Evolutionary conservation across 768 basidiomycete species (phyloP).

Genomic region (Pleurotus tuber-regium): DNA sequence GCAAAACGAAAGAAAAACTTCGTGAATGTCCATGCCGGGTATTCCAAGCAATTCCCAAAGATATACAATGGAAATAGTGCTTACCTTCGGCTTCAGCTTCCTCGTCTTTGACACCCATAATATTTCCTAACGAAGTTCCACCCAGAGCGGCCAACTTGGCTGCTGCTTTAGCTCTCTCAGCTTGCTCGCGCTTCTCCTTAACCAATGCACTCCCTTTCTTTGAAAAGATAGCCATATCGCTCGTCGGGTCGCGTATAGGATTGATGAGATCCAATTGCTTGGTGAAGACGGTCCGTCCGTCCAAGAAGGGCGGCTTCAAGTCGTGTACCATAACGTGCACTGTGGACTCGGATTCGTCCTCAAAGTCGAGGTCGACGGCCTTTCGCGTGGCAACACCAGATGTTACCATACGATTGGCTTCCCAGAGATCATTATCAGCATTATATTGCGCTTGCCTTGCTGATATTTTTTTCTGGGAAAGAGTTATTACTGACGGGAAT

Average conservation of each 20-base stretch:
- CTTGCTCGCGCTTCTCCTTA: constrained; percentile 94
- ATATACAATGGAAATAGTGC: constrained; percentile 28
- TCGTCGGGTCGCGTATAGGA: constrained; percentile 89
- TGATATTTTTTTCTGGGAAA: constrained; percentile 74
- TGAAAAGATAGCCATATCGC: constrained; percentile 93
- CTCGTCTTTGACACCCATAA: constrained; percentile 96
- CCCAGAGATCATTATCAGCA: constrained; percentile 98
- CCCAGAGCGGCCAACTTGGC: constrained; percentile 91
- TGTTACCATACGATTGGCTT: constrained; percentile 95
- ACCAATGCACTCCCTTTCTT: constrained; percentile 96
- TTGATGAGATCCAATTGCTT: constrained; percentile 97
- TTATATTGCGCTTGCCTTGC: constrained; percentile 98
- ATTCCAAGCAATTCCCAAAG: constrained; percentile 13
- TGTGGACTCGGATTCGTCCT: constrained; percentile 93
- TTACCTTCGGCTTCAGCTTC: constrained; percentile 89
- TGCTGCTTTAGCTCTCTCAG: constrained; percentile 93
- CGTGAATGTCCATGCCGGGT: constrained; percentile 79
- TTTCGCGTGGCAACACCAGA: constrained; percentile 92
- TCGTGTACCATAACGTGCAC: constrained; percentile 98
- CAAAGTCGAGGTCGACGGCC: constrained; percentile 88
- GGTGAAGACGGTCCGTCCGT: constrained; percentile 94
- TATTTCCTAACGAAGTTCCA: constrained; percentile 93
- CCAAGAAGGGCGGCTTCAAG: constrained; percentile 96
- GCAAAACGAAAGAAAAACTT: constrained; percentile 42
- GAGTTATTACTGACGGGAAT: not conserved